Conservation (phyloP, 768 basidiomycete genomes). For the Xanthoconium purpureum region DNA sequence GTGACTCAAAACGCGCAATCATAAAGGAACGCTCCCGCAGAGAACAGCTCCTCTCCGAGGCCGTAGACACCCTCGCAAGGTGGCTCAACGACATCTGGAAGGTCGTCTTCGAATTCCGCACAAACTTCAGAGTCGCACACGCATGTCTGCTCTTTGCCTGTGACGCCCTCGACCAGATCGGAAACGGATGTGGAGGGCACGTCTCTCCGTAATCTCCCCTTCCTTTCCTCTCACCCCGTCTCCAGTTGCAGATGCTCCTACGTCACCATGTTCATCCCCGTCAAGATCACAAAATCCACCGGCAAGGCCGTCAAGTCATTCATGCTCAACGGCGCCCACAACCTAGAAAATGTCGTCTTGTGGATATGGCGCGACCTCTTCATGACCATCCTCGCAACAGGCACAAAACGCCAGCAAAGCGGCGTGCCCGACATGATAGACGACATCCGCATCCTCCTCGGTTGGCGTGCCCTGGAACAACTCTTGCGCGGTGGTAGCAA, state of each 20-base stretch:
- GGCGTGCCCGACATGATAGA: constrained; percentile 51
- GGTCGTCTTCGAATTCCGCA: constrained; percentile 55
- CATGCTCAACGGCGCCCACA: constrained; percentile 44
- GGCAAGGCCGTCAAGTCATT: constrained; percentile 50
- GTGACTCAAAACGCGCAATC: constrained; percentile 51
- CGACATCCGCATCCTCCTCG: constrained; percentile 52
- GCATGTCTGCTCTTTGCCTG: constrained; percentile 51
- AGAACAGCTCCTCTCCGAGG: constrained; percentile 54
- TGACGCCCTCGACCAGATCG: constrained; percentile 45
- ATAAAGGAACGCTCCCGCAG: constrained; percentile 52
- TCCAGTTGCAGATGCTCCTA: constrained; percentile 55
- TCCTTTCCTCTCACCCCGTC: constrained; percentile 1
- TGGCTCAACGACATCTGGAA: constrained; percentile 69
- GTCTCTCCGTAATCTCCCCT: constrained; percentile 22
- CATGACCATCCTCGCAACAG: constrained; percentile 47
- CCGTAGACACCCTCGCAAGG: constrained; percentile 48
- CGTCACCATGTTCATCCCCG: constrained; percentile 43
- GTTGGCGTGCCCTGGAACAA: constrained; percentile 50
- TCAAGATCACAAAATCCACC: constrained; percentile 42
- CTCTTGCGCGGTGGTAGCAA: constrained; percentile 53
- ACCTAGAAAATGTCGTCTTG: constrained; percentile 44
- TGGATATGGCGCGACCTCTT: constrained; percentile 75
- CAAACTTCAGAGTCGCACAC: constrained; percentile 52
- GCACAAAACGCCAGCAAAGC: constrained; percentile 28
- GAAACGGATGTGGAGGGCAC: constrained; percentile 36